Evolutionary conservation across 441 rosid species (phyloP), one percentile per base, ranked within the genome.

Genomic region (Erysimum cheiri): DNA sequence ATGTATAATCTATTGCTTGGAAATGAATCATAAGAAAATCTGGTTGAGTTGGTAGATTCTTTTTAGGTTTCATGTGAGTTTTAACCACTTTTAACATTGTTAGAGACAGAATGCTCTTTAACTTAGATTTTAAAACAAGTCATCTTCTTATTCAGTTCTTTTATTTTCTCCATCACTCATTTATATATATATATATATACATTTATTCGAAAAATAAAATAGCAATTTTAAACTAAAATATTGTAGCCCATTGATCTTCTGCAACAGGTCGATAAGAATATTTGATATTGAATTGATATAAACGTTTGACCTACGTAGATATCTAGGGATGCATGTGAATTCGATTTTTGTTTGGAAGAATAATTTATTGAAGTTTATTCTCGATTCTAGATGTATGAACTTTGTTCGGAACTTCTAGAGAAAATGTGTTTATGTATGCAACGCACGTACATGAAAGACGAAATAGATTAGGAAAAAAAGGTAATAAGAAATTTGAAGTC

Each of bases 71-170:
- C 63, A 63, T 35, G 64, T 64, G 64, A 55, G 8, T 14, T 70
- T 63, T 36, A 70, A 32, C 43, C 17, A 66, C 49, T 37, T 65
- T 53, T 24, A 39, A 6, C 50, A 8, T 60, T 60, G 29, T 46
- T 64, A 72, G 53, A 37, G 26, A 41, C 54, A 49, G 1, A 19
- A 29, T 49, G 48, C 46, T 68, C 50, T 47, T n/a, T 44, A 54
- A 47, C 76, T 82, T 77, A 58, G 70, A 69, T 74, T 82, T 17
- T 13, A 82, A 77, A 82, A 50, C 70, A 79, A 71, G 74, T 49
- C 43, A 73, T 67, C 66, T 70, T 57, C 17, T 32, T 53, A 2
- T 15, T 59, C 1, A 5, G 0, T 33, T 39, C 32, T 14, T 36
- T 56, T 49, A 58, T 44, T 28, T 37, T 8, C 5, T 10, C 13